Conservation (phyloP, 2,329 filamentous ascomycete genomes). For the Exophiala sp. region DNA sequence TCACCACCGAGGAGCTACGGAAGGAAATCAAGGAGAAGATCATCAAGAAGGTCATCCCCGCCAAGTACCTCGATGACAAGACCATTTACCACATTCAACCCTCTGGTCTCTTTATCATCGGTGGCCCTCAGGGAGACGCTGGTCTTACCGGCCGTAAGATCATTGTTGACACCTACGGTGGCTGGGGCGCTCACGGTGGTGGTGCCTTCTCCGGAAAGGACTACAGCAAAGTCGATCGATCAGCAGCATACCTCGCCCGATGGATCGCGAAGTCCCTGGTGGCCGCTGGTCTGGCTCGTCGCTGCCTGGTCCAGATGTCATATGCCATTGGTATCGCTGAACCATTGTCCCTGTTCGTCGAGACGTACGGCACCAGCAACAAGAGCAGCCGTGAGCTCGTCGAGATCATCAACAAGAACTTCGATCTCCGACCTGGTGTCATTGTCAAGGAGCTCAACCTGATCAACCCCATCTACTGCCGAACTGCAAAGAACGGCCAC, state of each 20-base stretch:
- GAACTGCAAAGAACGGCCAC: constrained; percentile 99
- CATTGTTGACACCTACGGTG: constrained; percentile 98
- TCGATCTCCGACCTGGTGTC: constrained; percentile 95
- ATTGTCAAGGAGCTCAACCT: constrained; percentile 97
- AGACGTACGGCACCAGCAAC: constrained; percentile 90
- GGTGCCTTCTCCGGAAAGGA: constrained; percentile 99
- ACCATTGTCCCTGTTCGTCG: constrained; percentile 95
- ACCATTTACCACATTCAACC: constrained; percentile 99
- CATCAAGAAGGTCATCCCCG: constrained; percentile 88
- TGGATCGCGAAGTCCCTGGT: constrained; percentile 99
- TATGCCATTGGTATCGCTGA: constrained; percentile 99
- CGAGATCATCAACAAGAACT: constrained; percentile 90
- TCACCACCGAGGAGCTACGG: constrained; percentile 85
- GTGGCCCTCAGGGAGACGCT: constrained; percentile 97
- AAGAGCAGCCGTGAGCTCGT: constrained; percentile 91
- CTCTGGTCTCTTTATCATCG: constrained; percentile 97
- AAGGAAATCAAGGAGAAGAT: constrained; percentile 97
- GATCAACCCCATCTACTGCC: constrained; percentile 92
- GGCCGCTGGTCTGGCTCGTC: constrained; percentile 78
- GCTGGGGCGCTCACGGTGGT: constrained; percentile 99
- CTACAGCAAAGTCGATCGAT: constrained; percentile 99
- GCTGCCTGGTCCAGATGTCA: constrained; percentile 92
- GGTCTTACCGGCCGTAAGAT: constrained; percentile 99
- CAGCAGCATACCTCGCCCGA: constrained; percentile 91
- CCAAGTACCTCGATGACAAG: constrained; percentile 82